Conservation (phyloP, 768 basidiomycete species). For the Leccinellum albellum region DNA sequence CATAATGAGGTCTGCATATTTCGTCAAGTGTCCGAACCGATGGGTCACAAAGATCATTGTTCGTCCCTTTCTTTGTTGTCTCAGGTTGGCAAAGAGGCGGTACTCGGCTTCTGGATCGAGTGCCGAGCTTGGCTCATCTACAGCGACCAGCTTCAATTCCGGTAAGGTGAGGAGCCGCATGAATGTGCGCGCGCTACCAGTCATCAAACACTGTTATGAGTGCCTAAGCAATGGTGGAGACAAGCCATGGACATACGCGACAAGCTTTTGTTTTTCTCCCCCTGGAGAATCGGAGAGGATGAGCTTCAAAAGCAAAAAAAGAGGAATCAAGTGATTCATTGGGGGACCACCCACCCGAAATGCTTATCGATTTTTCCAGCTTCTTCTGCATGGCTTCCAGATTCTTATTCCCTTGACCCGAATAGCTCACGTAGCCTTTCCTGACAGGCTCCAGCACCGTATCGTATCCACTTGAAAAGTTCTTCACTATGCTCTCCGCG, state of each 20-base stretch:
- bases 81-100: conserved; percentile 29
- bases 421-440: conserved; percentile 28
- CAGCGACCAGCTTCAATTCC: conserved; percentile 27
- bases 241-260: conserved; percentile 11
- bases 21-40: conserved; percentile 37
- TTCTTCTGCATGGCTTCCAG: conserved; percentile 14
- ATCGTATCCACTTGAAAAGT: conserved; percentile 35
- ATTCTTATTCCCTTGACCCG: conserved; percentile 8
- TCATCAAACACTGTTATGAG: neutral
- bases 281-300: conserved; percentile 6
- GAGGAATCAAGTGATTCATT: too few relatives aligned
- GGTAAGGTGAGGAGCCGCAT: conserved; percentile 35
- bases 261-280: conserved; percentile 33
- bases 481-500: conserved; percentile 37
- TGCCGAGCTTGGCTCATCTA: conserved; percentile 39
- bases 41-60: conserved; percentile 43
- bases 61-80: conserved; percentile 27
- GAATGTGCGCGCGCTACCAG: conserved; percentile 35
- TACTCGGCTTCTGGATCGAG: conserved; percentile 37
- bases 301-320: neutral
- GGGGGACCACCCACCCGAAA: conserved; percentile 22
- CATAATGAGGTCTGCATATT: conserved; percentile 36
- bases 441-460: conserved; percentile 37
- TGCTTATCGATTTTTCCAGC: conserved; percentile 15
- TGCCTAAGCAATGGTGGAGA: too few relatives aligned